Conservation (phyloP, 2,329 filamentous ascomycete species). For the Exophiala aquamarina region DNA sequence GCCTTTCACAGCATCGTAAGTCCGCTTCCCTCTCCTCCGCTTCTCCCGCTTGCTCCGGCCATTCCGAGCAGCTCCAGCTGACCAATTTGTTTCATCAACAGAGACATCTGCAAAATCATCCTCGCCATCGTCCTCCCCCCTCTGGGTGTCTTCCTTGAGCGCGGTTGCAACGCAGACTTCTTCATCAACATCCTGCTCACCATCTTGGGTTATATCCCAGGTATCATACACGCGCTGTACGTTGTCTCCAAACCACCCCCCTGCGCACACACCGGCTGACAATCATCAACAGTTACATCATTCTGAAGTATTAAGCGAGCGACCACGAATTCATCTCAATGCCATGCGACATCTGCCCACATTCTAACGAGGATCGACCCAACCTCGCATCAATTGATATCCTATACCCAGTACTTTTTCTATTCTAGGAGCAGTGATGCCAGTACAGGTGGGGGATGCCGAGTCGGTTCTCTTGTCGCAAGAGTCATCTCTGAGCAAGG, state of each 20-base stretch:
- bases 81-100: constrained; percentile 32
- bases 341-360: constrained; percentile 25
- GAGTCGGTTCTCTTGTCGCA: too few relatives aligned
- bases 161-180: constrained; percentile 81
- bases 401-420: constrained; percentile 20
- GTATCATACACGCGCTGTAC: constrained; percentile 88
- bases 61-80: too few relatives aligned
- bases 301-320: constrained; percentile 73
- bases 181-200: constrained; percentile 92
- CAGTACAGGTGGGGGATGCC: background rate
- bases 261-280: constrained; percentile 12
- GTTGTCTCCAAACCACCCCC: constrained; percentile 34
- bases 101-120: constrained; percentile 79
- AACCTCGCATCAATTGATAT: constrained; percentile 24
- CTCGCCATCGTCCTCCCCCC: constrained; percentile 88
- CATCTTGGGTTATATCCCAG: constrained; percentile 72
- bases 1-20: constrained; percentile 53
- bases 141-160: constrained; percentile 91
- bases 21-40: constrained; percentile 26
- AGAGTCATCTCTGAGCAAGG: too few relatives aligned
- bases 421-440: constrained; percentile 13
- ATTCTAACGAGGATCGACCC: constrained; percentile 24
- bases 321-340: constrained; percentile 22
- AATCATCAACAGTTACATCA: constrained; percentile 65
- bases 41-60: background rate